Percentiles rank a stretch among this genome's conserved stretches.
These are phyloP conservation scores for Schwanniomyces yamadae DNA, from an alignment of 805 yeast genomes.

Conservation along the genomic window DNA sequence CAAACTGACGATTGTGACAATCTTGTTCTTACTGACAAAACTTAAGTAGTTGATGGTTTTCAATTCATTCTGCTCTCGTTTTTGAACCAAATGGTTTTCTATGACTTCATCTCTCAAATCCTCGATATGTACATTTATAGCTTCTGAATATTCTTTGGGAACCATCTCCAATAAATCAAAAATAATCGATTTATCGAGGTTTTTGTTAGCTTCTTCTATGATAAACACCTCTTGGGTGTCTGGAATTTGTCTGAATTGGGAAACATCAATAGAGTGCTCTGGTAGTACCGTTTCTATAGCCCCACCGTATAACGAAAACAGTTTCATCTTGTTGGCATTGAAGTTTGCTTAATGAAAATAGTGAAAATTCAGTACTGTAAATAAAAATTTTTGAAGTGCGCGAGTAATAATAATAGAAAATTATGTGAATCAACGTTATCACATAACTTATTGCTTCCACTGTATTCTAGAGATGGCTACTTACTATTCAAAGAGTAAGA, in stretches of 20 bases:
- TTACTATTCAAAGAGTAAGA: slow-evolving; percentile 20
- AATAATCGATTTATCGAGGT: slow-evolving; percentile 54
- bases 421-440: too few species aligned
- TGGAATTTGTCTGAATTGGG: slow-evolving; percentile 77
- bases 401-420: background rate
- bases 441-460: too few species aligned
- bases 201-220: slow-evolving; percentile 27
- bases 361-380: background rate
- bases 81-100: slow-evolving; percentile 11
- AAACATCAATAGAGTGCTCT: slow-evolving; percentile 61
- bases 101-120: slow-evolving; percentile 46
- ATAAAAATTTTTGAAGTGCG: slow-evolving; percentile 2
- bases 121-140: slow-evolving; percentile 51
- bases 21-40: slow-evolving; percentile 10
- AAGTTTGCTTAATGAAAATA: background rate
- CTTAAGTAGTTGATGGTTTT: slow-evolving; percentile 6
- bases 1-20: slow-evolving; percentile 56
- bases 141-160: slow-evolving; percentile 33
- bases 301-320: slow-evolving; percentile 69
- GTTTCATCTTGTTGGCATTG: background rate
- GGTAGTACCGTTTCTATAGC: slow-evolving; percentile 67
- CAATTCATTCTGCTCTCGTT: slow-evolving; percentile 3
- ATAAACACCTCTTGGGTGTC: slow-evolving; percentile 93
- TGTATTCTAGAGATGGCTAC: too few species aligned
- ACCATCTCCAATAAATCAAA: slow-evolving; percentile 62